Conservation (phyloP, 179 eudicot species). For the Silene noctiflora region DNA sequence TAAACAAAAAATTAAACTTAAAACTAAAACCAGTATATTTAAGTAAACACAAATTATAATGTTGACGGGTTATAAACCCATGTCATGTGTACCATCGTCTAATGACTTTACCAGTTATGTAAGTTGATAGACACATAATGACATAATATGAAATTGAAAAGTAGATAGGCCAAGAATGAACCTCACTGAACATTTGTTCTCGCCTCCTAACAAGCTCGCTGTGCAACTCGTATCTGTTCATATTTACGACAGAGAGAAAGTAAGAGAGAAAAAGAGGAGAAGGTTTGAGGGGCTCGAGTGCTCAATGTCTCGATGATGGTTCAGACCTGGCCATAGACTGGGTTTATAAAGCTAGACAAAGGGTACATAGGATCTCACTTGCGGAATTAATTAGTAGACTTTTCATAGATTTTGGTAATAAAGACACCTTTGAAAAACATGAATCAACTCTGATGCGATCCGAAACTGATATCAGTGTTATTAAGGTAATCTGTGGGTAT, state of each 20-base stretch:
- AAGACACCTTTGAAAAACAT: not conserved
- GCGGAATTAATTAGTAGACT: not conserved
- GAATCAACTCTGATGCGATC: not conserved
- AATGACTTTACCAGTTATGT: too few relatives aligned
- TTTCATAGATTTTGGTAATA: not conserved
- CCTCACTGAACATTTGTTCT: constrained; percentile 14
- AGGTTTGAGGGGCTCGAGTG: not conserved
- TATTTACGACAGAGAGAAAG: not conserved
- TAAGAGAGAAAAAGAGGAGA: not conserved
- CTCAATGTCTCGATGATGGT: not conserved
- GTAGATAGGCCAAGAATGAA: constrained; percentile 4
- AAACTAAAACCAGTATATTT: too few relatives aligned
- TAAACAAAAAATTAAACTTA: too few relatives aligned
- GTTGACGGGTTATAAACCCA: too few relatives aligned
- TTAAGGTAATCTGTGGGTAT: not conserved
- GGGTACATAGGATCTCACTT: not conserved
- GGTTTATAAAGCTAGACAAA: constrained; percentile 5
- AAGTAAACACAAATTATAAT: too few relatives aligned
- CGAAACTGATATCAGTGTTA: constrained; percentile 1
- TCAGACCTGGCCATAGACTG: not conserved
- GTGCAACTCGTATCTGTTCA: constrained; percentile 6
- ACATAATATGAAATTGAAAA: not conserved
- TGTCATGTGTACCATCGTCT: too few relatives aligned
- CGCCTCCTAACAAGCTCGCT: not conserved
- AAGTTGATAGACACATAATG: not conserved